A percentile compares a stretch with the other conserved stretches of the same genome.
phyloP scores from a whole-genome alignment of 2,329 filamentous ascomycete species.

The Diaporthe capsici region DNA sequence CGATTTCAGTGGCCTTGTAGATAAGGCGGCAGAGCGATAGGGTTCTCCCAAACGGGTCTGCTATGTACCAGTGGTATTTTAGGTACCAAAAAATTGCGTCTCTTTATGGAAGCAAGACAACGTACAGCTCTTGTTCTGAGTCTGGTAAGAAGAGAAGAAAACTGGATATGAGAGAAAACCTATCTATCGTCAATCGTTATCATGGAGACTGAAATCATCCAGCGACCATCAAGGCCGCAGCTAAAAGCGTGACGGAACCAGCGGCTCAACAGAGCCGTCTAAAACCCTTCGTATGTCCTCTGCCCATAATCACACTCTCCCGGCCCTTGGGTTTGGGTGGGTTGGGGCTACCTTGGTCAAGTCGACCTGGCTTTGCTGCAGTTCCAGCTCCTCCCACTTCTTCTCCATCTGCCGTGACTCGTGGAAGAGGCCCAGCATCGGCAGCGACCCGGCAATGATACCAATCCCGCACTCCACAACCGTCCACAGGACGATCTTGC shows the following conservation, averaged over 20 bases:
- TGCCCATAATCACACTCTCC: background rate
- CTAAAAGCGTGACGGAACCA: background rate
- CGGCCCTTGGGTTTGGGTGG: constrained; percentile 2
- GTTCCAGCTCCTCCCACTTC: constrained; percentile 38
- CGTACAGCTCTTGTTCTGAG: background rate
- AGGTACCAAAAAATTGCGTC: too few species aligned
- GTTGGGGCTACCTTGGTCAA: constrained; percentile 16
- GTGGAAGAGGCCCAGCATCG: constrained; percentile 35
- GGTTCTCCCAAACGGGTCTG: background rate
- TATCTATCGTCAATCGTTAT: constrained; percentile 24
- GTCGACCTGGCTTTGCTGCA: constrained; percentile 36
- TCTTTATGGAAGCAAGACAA: background rate
- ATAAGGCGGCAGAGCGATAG: background rate
- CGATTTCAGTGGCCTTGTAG: background rate
- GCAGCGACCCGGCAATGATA: constrained; percentile 40
- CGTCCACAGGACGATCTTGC: constrained; percentile 42
- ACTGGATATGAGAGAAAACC: background rate
- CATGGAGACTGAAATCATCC: constrained; percentile 20
- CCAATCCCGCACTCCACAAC: constrained; percentile 39
- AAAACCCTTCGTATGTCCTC: background rate
- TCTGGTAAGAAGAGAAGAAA: background rate
- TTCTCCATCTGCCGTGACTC: constrained; percentile 1
- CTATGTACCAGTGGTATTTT: background rate
- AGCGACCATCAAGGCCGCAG: constrained; percentile 29
- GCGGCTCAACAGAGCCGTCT: background rate